Evolutionary conservation across 2,329 filamentous ascomycete species (phyloP), one percentile per base, ranked within the genome.

Genomic region (Coleophoma cylindrospora): DNA sequence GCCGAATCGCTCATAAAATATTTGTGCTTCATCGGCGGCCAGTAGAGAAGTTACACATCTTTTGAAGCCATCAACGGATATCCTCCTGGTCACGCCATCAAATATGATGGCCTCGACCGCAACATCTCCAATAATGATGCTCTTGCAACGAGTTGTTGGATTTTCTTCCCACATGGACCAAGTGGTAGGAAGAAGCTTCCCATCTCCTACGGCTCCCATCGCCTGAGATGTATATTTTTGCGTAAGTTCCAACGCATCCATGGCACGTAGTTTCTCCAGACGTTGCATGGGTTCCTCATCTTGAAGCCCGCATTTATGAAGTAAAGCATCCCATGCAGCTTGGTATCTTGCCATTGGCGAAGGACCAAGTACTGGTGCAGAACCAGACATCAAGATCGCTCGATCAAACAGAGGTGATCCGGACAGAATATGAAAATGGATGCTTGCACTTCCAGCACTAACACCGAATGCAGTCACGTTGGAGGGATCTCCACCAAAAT

Each of bases 391-490:
- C 15, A 56, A 43, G 2, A 54, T 47, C n/a, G 50, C 54, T 13
- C 54, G 49, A 21, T 56, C 50, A 32, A 56, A 54, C 9, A 54
- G 47, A 33, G 54, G 54, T n/a, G 34, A 14, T 7, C 48, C 52
- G 14, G 50, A 41, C 1, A 52, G 47, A 45, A 56, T 54, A 33
- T 56, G 52, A 34, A 48, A 49, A 27, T 52, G 52, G 19, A 56
- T 44, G 40, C 51, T 52, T 21, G 52, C 54, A 44, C 54, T 54
- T 27, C 52, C 51, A 11, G 52, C 52, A 40, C 47, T 73, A 50
- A 74, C 68, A 14, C 74, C 74, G 14, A 68, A 58, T 10, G 67
- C 55, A 1, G 64, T 66, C 17, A 66, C 53, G 21, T 53, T 54
- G 1, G 48, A 40, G 9, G 61, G 57, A 45, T 66, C 60, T 7